Evolutionary conservation across 768 basidiomycete genomes (phyloP).

Genomic region (Solioccasus polychromus): DNA sequence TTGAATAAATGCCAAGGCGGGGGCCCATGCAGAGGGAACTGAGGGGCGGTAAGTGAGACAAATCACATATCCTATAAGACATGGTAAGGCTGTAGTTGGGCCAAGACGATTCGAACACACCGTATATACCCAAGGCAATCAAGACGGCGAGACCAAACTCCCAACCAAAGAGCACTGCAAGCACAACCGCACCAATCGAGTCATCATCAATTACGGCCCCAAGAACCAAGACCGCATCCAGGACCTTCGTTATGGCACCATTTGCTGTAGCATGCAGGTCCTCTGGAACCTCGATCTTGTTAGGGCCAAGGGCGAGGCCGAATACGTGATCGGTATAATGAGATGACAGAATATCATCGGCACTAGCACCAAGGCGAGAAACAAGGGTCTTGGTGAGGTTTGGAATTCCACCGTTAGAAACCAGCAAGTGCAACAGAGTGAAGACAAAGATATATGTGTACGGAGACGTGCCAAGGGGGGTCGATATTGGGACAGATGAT

Average conservation of each 20-base stretch:
- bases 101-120: slow-evolving; percentile 36
- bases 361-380: slow-evolving; percentile 88
- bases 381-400: slow-evolving; percentile 72
- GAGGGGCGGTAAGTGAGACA: slow-evolving; percentile 9
- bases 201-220: slow-evolving; percentile 85
- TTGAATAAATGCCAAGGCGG: slow-evolving; percentile 45
- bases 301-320: slow-evolving; percentile 81
- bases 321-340: slow-evolving; percentile 85
- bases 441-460: slow-evolving; percentile 74
- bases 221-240: slow-evolving; percentile 48
- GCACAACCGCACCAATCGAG: slow-evolving; percentile 64
- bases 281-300: slow-evolving; percentile 77
- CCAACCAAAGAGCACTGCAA: slow-evolving; percentile 63
- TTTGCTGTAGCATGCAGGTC: slow-evolving; percentile 30
- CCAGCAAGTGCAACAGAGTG: slow-evolving; percentile 65
- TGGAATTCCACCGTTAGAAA: slow-evolving; percentile 72
- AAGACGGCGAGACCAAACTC: slow-evolving; percentile 64
- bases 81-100: not conserved
- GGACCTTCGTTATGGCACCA: slow-evolving; percentile 13
- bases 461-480: slow-evolving; percentile 40
- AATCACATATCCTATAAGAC: slow-evolving; percentile 15
- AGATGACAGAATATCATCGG: slow-evolving; percentile 56
- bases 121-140: slow-evolving; percentile 70
- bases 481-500: slow-evolving; percentile 15
- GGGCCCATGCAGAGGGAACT: slow-evolving; percentile 9